These are phyloP conservation scores for Incumbomyces lentus DNA, from an alignment of 2,329 filamentous ascomycete genomes.

Conservation along the genomic window DNA sequence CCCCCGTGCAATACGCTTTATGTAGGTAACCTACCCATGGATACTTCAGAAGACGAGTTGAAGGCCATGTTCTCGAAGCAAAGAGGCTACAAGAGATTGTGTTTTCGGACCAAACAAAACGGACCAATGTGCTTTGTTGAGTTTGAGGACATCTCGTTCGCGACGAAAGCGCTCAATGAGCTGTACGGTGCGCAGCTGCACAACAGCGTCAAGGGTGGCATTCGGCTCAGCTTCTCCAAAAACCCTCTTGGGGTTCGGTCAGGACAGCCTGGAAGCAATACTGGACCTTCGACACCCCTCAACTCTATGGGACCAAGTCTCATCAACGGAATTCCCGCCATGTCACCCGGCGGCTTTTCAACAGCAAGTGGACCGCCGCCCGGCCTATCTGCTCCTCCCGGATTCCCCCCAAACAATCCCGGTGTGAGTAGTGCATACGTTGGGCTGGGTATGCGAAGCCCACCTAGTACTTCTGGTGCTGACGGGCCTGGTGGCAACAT, in stretches of 20 bases:
- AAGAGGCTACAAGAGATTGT: constrained; percentile 87
- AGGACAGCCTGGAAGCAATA: constrained; percentile 48
- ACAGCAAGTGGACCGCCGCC: constrained; percentile 69
- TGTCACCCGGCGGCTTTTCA: constrained; percentile 52
- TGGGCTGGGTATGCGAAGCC: constrained; percentile 15
- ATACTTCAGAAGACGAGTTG: constrained; percentile 89
- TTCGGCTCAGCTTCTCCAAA: constrained; percentile 92
- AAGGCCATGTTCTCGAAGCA: constrained; percentile 89
- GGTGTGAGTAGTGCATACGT: constrained; percentile 23
- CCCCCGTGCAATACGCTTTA: constrained; percentile 97
- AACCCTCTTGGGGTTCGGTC: constrained; percentile 89
- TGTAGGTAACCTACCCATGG: constrained; percentile 87
- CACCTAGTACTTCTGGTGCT: constrained; percentile 24
- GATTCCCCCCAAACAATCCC: constrained; percentile 33
- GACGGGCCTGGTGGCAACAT: constrained; percentile 22
- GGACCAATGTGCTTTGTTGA: constrained; percentile 99
- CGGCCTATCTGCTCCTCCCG: constrained; percentile 66
- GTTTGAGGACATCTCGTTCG: constrained; percentile 86
- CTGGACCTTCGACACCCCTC: constrained; percentile 41
- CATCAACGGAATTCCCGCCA: constrained; percentile 46
- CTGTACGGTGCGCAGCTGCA: constrained; percentile 78
- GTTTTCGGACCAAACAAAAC: constrained; percentile 88
- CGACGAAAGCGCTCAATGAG: constrained; percentile 81
- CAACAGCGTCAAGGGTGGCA: constrained; percentile 89
- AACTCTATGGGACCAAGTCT: constrained; percentile 43